phyloP scores from a whole-genome alignment of 805 yeast species.

The Sugiyamaella americana region DNA sequence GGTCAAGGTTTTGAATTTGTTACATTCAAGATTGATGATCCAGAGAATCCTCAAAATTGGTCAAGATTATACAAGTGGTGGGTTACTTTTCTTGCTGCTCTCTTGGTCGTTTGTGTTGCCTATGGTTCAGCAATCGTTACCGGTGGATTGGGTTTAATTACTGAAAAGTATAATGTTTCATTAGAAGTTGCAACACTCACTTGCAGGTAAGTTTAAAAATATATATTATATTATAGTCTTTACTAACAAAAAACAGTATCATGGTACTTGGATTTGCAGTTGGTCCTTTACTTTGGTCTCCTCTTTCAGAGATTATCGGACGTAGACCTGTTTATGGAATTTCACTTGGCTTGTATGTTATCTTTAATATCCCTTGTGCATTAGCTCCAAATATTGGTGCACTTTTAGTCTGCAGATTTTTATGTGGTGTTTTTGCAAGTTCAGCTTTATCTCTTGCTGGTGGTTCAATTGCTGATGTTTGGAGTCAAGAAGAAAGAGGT shows the following conservation, averaged over 20 bases:
- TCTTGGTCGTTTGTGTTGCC: slow-evolving; percentile 81
- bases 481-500: slow-evolving; percentile 75
- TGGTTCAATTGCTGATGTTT: slow-evolving; percentile 87
- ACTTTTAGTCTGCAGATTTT: slow-evolving; percentile 71
- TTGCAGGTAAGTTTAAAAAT: no score
- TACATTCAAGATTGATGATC: slow-evolving; percentile 72
- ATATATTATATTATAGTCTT: no score
- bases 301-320: slow-evolving; percentile 78
- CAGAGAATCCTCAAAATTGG: slow-evolving; percentile 92
- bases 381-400: slow-evolving; percentile 77
- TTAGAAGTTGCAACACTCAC: slow-evolving; percentile 72
- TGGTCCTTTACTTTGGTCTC: slow-evolving; percentile 89
- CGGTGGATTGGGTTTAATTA: slow-evolving; percentile 69
- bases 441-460: slow-evolving; percentile 84
- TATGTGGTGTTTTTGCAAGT: slow-evolving; percentile 80
- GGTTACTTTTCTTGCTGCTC: slow-evolving; percentile 59
- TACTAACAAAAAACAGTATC: no score
- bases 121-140: slow-evolving; percentile 90
- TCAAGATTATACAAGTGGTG: slow-evolving; percentile 33
- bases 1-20: slow-evolving; percentile 43
- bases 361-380: slow-evolving; percentile 86
- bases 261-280: slow-evolving; percentile 86
- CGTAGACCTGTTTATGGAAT: slow-evolving; percentile 77
- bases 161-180: slow-evolving; percentile 62
- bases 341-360: slow-evolving; percentile 64